phyloP scores from a whole-genome alignment of 2,329 filamentous ascomycete genomes.

The Botrytis elliptica region DNA sequence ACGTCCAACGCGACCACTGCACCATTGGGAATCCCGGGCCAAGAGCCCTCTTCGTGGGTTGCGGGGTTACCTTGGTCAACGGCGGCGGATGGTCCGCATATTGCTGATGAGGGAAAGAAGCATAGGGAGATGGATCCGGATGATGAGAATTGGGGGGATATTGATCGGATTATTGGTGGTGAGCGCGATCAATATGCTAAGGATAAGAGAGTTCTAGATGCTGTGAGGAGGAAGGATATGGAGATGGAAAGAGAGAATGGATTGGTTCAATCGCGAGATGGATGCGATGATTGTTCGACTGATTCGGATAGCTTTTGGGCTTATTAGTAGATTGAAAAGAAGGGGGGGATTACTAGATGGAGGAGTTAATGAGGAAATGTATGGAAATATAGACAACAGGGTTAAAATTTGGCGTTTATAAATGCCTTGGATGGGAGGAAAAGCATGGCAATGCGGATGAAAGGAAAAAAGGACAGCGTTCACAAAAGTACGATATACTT shows the following conservation, averaged over 20 bases:
- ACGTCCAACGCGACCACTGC: neutral
- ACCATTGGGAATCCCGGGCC: neutral
- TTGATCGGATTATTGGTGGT: neutral
- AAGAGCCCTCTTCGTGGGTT: neutral
- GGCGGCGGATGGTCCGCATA: neutral
- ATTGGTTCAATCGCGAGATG: neutral
- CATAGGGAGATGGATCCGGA: neutral
- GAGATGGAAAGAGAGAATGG: neutral
- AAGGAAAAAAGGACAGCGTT: rapidly evolving
- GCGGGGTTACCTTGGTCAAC: neutral
- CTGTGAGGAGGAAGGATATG: rapidly evolving
- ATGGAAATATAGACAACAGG: neutral
- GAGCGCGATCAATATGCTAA: neutral
- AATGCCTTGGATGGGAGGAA: rapidly evolving
- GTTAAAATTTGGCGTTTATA: neutral
- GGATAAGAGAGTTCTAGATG: neutral
- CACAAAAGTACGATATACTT: neutral
- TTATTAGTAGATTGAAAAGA: neutral
- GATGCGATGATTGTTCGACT: neutral
- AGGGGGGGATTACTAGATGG: neutral
- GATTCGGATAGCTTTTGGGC: neutral
- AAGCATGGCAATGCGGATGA: neutral
- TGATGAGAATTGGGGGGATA: neutral
- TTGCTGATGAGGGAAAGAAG: neutral
- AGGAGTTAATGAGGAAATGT: neutral